These are phyloP conservation scores for Syzygium aromaticum DNA, from an alignment of 345 rosid genomes.

Conservation along the genomic window DNA sequence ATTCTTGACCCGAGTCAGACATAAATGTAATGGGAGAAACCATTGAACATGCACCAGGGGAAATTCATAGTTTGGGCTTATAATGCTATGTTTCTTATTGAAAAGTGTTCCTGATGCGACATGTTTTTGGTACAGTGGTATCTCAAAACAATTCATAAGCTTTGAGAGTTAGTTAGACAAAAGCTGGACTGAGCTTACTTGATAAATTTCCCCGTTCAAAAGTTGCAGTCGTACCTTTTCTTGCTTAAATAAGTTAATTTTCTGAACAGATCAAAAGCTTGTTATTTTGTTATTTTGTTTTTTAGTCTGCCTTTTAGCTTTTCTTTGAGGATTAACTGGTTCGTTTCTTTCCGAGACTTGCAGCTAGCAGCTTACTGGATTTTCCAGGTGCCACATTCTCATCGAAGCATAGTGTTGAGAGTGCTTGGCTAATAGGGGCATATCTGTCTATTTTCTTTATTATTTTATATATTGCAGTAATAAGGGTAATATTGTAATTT, in stretches of 20 bases:
- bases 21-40: not conserved
- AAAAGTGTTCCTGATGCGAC: not conserved
- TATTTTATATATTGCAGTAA: too few species aligned
- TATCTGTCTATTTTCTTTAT: too few species aligned
- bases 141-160: not conserved
- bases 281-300: not conserved
- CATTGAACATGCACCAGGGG: not conserved
- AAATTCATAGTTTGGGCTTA: not conserved
- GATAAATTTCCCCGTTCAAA: not conserved
- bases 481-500: too few species aligned
- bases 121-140: not conserved
- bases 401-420: not conserved
- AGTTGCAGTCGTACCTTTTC: not conserved
- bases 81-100: not conserved
- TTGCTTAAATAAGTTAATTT: not conserved
- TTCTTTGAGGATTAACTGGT: not conserved
- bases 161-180: not conserved
- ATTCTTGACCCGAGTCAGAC: not conserved
- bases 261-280: not conserved
- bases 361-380: conserved; percentile 23
- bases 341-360: conserved; percentile 28
- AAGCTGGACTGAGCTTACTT: not conserved
- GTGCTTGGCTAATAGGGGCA: too few species aligned
- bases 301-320: not conserved
- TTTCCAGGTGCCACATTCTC: conserved; percentile 20